These are phyloP conservation scores for Claviceps pusilla DNA, from an alignment of 2,329 filamentous ascomycete genomes.

Conservation along the genomic window DNA sequence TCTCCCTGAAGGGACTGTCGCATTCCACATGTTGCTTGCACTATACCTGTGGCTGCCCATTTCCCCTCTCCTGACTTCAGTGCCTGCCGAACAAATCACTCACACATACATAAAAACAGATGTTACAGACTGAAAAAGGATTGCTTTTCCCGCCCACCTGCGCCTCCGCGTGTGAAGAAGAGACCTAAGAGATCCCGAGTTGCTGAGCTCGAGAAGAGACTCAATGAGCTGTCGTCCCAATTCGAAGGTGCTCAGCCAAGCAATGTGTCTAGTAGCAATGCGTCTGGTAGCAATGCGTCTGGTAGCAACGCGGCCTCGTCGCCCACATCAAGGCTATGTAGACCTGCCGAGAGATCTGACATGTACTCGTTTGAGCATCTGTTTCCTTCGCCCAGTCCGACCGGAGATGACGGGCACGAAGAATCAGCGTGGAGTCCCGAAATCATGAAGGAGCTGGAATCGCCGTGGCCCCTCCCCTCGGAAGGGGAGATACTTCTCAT, in stretches of 20 bases:
- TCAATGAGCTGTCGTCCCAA: slow-evolving; percentile 33
- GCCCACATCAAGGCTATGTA: slow-evolving; percentile 4
- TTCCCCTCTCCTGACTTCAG: neutral
- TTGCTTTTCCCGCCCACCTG: slow-evolving; percentile 31
- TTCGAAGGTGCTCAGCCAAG: slow-evolving; percentile 17
- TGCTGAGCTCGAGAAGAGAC: slow-evolving; percentile 33
- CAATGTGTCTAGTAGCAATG: slow-evolving; percentile 4
- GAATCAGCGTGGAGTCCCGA: slow-evolving; percentile 10
- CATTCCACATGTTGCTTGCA: neutral
- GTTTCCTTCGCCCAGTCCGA: slow-evolving; percentile 17
- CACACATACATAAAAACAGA: slow-evolving; percentile 14
- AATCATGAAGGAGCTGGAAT: slow-evolving; percentile 12
- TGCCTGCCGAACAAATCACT: neutral
- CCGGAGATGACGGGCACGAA: slow-evolving; percentile 10
- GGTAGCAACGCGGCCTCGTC: slow-evolving; percentile 3
- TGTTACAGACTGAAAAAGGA: slow-evolving; percentile 33
- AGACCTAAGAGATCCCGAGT: slow-evolving; percentile 32
- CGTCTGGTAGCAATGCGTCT: slow-evolving; percentile 1
- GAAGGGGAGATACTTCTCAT: slow-evolving; percentile 27
- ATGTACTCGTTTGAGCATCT: slow-evolving; percentile 19
- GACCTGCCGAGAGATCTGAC: slow-evolving; percentile 8
- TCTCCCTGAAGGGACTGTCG: neutral
- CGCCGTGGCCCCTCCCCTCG: slow-evolving; percentile 25
- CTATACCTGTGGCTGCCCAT: neutral
- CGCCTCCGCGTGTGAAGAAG: slow-evolving; percentile 32